These are phyloP conservation scores for Lolium multiflorum DNA, from an alignment of 176 grass and related monocot genomes.

Conservation along the genomic window DNA sequence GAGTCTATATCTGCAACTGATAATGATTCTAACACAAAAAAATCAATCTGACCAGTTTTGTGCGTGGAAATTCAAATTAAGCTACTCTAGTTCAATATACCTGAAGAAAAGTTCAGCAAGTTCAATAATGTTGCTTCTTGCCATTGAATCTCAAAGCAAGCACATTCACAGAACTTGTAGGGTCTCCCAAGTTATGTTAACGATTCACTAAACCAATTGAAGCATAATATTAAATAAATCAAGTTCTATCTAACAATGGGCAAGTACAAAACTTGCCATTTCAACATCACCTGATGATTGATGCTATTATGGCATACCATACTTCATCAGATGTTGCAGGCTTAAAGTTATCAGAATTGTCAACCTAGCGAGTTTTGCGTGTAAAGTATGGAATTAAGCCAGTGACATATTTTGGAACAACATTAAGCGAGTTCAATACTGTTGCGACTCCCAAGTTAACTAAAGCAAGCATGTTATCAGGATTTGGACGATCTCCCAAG, in stretches of 20 bases:
- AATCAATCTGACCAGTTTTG: too few relatives aligned
- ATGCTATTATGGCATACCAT: not conserved
- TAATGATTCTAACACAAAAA: too few relatives aligned
- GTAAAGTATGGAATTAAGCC: not conserved
- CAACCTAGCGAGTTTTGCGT: not conserved
- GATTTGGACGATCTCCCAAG: not conserved
- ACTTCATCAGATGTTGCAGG: not conserved
- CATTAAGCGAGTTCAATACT: not conserved
- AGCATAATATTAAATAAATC: not conserved
- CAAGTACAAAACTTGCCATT: not conserved
- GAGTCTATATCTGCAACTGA: too few relatives aligned
- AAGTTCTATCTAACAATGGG: not conserved
- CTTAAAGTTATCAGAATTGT: not conserved
- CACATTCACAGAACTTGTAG: too few relatives aligned
- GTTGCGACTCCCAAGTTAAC: constrained; percentile 17
- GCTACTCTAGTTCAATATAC: too few relatives aligned
- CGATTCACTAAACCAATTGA: not conserved
- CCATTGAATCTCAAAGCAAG: constrained; percentile 22
- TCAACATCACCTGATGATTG: too few relatives aligned
- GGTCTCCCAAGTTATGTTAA: not conserved
- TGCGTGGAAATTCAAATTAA: too few relatives aligned
- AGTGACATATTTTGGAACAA: not conserved
- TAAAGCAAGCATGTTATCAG: not conserved
- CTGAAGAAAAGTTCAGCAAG: not conserved
- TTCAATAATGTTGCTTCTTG: not conserved